phyloP scores from a whole-genome alignment of 2,329 filamentous ascomycete species.

The Fusarium nelsonii region DNA sequence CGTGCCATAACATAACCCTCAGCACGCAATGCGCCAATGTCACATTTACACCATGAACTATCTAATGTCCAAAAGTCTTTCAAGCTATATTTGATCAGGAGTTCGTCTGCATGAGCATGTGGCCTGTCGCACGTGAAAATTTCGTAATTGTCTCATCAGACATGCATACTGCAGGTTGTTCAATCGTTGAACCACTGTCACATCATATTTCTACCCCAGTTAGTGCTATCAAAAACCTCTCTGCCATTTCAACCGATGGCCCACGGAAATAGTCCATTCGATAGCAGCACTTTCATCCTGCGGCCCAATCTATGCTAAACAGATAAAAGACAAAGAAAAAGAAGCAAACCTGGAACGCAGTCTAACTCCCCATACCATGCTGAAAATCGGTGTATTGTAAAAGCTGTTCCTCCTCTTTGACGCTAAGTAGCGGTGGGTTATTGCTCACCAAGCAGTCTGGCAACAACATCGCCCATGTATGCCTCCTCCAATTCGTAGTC shows the following conservation, averaged over 20 bases:
- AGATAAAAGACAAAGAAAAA: conserved; percentile 3
- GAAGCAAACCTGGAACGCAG: conserved; percentile 11
- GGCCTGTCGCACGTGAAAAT: conserved; percentile 7
- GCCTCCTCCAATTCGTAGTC: conserved; percentile 91
- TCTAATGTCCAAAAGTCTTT: conserved; percentile 42
- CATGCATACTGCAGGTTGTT: neutral
- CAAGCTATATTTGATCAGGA: conserved; percentile 9
- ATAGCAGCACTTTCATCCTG: conserved; percentile 6
- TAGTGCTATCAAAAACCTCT: conserved; percentile 1
- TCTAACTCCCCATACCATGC: conserved; percentile 46
- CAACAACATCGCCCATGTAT: conserved; percentile 91
- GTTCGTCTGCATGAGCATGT: neutral
- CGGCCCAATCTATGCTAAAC: conserved; percentile 30
- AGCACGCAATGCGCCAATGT: conserved; percentile 45
- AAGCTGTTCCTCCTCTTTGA: conserved; percentile 15
- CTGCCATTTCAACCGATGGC: neutral
- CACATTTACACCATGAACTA: conserved; percentile 42
- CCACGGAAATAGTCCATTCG: neutral
- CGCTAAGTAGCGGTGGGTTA: conserved; percentile 47
- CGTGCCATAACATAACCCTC: conserved; percentile 39
- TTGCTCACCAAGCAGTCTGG: conserved; percentile 83
- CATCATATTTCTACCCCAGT: neutral
- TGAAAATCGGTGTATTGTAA: conserved; percentile 19
- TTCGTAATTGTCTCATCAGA: neutral
- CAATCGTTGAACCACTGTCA: neutral